Evolutionary conservation across 2,329 filamentous ascomycete species (phyloP), one percentile per base, ranked within the genome.

Genomic region (Lomentospora prolificans): DNA sequence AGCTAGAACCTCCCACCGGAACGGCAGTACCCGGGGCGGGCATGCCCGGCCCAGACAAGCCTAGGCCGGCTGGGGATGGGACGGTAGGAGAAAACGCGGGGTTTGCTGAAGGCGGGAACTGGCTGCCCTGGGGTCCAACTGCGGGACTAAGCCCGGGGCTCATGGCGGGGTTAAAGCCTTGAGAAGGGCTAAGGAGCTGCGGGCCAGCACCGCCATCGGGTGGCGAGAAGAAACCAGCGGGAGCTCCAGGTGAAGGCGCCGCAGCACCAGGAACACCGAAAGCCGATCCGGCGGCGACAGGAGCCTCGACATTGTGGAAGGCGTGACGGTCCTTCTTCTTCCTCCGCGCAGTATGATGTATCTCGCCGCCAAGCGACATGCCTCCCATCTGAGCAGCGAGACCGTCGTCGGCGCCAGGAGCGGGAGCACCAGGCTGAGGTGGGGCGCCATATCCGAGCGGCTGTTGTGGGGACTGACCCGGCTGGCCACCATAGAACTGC

Each of bases 251-350:
- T 14, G 17, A 44, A 33, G 48, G 41, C 17, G 39, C 72, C 17
- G 79, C 75, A 24, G 76, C 76, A 28, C 77, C 80, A 9, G 75
- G 73, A 24, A 80, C 85, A 66, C 86, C 85, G 72, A 87, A 88
- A 9, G 82, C 74, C 64, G 87, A 83, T 4, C 85, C 82, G 31
- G 82, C 83, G 52, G 84, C 82, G 4, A 77, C 77, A 1, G 58
- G 58, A 22, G 87, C 82, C 61, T 92, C 89, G 55, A 97, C 82
- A 39, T 83, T 86, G 69, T 97, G 92, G 70, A 95, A 88, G 60
- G 91, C 92, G 72, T 97, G 92, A 58, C 90, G 83, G 68, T 96
- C 87, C 79, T 96, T 96, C 82, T 96, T 97, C 78, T 91, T 89
- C 70, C 77, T 87, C 67, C 83, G 78, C 57, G 71, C 72, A 2